Conservation (phyloP, 139 green algal genomes). For the Eudorina sp. region DNA sequence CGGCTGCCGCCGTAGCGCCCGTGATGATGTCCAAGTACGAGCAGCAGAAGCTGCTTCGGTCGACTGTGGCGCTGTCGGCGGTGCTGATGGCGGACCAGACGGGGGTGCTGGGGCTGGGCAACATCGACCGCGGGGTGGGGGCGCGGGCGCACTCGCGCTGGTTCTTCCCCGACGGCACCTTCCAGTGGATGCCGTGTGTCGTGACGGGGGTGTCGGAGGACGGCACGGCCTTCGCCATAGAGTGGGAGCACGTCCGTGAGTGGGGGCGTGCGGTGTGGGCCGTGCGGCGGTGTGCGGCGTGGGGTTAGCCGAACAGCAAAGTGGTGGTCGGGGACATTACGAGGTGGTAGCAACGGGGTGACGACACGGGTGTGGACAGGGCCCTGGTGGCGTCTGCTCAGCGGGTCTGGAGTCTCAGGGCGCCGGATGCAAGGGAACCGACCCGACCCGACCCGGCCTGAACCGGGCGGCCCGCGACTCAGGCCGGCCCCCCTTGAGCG, state of each 20-base stretch:
- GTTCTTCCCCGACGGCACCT: slow-evolving; percentile 41
- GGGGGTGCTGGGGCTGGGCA: background rate
- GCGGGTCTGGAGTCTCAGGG: too few species aligned
- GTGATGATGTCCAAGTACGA: slow-evolving; percentile 30
- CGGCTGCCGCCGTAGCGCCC: background rate
- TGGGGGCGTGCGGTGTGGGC: background rate
- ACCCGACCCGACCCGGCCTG: too few species aligned
- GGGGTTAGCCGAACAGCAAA: too few species aligned
- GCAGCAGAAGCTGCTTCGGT: slow-evolving; percentile 25
- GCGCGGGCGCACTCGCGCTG: slow-evolving; percentile 37
- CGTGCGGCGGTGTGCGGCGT: background rate
- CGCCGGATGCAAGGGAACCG: too few species aligned
- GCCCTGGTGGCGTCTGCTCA: too few species aligned
- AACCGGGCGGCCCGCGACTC: too few species aligned
- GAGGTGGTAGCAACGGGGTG: too few species aligned
- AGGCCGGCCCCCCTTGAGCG: too few species aligned
- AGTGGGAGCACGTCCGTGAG: slow-evolving; percentile 44
- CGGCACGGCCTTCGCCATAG: slow-evolving; percentile 42
- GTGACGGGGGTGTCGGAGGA: slow-evolving; percentile 31
- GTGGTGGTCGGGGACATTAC: too few species aligned
- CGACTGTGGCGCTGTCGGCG: slow-evolving; percentile 28
- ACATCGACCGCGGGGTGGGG: slow-evolving; percentile 32
- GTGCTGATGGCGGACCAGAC: slow-evolving; percentile 38
- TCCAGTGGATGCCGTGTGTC: slow-evolving; percentile 52
- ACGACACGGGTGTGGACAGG: too few species aligned